Evolutionary conservation across 441 rosid genomes (phyloP), one percentile per base, ranked within the genome.

Genomic region (Gossypium aridum): DNA sequence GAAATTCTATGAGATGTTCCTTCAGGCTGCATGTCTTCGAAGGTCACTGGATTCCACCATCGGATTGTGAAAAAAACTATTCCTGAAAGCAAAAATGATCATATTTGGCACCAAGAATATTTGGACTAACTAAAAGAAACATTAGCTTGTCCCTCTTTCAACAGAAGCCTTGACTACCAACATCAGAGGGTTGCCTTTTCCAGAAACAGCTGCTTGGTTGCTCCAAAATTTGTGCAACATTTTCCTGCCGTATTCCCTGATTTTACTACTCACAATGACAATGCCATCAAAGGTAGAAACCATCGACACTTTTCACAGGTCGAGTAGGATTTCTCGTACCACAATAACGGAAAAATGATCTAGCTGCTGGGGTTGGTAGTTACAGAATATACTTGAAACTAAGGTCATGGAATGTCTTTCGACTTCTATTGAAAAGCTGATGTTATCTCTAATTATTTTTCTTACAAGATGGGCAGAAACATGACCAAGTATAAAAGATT

Each of bases 41-140:
- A 90, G 14, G 92, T 93, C 59, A 85, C 83, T 7, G 98, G 99
- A 82, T 93, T 93, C 98, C 98, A 95, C 98, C 99, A 95, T 34
- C 97, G 85, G 67, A 95, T 88, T 12, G 99, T 95, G 89, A 95
- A 95, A 86, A 95, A 91, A 59, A 93, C 98, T n/a, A 95, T 74
- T 68, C 98, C 97, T 95, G 89, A 19, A 73, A 75, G 28, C 34
- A 78, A 53, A 67, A 61, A 82, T 56, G 20, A 75, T 59, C 49
- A 54, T 26, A 47, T 84, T 39, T 63, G 76, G 47, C 61, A 34
- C 53, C 28, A n/a, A 14, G 14, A 23, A 23, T 19, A 14, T 66
- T 66, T 20, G 19, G 55, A 66, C 19, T 13, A 12, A 5, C 0
- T 5, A 45, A 9, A 39, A 39, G 55, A 49, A 57, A 8, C 39